Evolutionary conservation across 306 rosid species (phyloP).

Genomic region (Vigna reflexopilosa): DNA sequence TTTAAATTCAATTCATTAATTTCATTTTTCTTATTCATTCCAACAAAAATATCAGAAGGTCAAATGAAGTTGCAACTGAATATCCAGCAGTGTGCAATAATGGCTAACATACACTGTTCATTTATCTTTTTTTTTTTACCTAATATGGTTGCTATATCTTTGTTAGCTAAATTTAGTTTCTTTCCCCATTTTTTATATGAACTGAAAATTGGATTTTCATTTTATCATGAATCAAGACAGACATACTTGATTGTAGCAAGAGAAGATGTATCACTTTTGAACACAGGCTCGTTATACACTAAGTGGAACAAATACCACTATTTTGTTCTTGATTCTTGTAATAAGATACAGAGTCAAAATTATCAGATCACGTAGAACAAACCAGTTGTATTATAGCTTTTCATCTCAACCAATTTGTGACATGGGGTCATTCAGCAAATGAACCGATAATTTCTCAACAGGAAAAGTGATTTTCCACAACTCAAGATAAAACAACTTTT

Average conservation of each 20-base stretch:
- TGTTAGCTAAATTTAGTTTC: too few relatives aligned
- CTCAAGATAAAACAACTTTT: background rate
- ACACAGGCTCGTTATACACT: slow-evolving; percentile 11
- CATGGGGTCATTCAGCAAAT: slow-evolving; percentile 21
- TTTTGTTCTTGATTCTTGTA: slow-evolving; percentile 16
- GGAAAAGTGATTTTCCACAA: background rate
- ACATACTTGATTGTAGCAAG: background rate
- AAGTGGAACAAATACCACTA: slow-evolving; percentile 1
- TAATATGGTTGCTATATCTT: too few relatives aligned
- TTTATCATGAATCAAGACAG: slow-evolving; percentile 10
- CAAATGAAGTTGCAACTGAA: too few relatives aligned
- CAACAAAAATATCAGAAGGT: too few relatives aligned
- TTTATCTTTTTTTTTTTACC: too few relatives aligned
- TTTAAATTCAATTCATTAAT: background rate
- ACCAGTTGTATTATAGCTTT: background rate
- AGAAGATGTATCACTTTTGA: background rate
- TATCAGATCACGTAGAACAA: background rate
- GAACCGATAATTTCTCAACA: slow-evolving; percentile 16
- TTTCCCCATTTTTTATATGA: too few relatives aligned
- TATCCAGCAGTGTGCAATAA: too few relatives aligned
- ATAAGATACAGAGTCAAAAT: background rate
- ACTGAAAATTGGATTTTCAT: background rate
- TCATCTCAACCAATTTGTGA: slow-evolving; percentile 21
- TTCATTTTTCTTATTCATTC: background rate
- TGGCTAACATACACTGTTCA: too few relatives aligned